Percentiles rank a stretch among this genome's conserved stretches.
phyloP scores from a whole-genome alignment of 169 alveolate genomes.

The Toxoplasma gondii region DNA sequence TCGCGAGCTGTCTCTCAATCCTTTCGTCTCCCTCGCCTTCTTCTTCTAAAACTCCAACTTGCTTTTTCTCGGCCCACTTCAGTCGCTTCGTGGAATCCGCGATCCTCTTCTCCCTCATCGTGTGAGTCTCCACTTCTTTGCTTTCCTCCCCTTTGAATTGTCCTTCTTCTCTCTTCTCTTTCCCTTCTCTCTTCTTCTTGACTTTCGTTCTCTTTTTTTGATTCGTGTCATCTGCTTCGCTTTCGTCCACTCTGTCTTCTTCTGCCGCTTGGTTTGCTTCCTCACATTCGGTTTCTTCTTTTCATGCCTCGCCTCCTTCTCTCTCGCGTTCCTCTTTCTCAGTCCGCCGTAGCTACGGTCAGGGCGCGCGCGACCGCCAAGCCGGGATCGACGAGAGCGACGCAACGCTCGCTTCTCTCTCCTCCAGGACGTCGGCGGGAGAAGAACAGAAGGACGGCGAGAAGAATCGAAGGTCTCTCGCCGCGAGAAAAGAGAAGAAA shows the following conservation, averaged over 20 bases:
- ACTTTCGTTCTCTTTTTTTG: not conserved
- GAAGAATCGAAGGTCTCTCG: not conserved
- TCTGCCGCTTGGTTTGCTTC: not conserved
- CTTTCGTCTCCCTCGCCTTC: not conserved
- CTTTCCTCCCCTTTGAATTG: not conserved
- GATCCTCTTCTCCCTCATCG: not conserved
- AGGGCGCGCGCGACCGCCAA: not conserved
- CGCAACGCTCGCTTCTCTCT: not conserved
- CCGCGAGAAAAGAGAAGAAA: not conserved
- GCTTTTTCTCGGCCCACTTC: not conserved
- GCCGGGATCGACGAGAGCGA: not conserved
- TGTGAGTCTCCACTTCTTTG: not conserved
- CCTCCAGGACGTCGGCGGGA: not conserved
- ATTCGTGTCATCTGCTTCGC: not conserved
- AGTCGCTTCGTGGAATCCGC: not conserved
- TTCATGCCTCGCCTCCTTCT: not conserved
- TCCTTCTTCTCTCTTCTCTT: not conserved
- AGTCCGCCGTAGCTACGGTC: not conserved
- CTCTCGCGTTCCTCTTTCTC: not conserved
- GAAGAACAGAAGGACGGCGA: not conserved
- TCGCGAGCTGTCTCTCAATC: not conserved
- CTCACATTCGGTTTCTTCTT: not conserved
- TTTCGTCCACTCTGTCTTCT: no score
- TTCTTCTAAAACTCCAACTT: not conserved
- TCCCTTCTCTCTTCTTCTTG: not conserved